Conservation (phyloP, 345 rosid genomes). For the Populus euphratica region DNA sequence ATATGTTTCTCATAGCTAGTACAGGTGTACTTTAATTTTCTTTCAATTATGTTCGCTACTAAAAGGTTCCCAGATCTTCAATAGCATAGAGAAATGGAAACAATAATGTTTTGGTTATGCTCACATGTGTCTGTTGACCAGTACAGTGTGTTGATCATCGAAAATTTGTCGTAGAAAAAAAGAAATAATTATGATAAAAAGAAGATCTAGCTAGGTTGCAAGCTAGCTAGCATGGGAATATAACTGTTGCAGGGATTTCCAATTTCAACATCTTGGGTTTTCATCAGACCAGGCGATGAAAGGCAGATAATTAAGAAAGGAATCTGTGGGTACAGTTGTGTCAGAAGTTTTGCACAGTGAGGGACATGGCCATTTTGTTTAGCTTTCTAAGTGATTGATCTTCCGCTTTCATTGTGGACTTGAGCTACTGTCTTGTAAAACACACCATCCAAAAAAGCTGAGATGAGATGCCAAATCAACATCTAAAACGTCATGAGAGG, state of each 20-base stretch:
- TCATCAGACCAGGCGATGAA: background rate
- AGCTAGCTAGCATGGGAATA: background rate
- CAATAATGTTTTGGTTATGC: too few species aligned
- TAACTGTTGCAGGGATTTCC: background rate
- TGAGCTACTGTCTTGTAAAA: slow-evolving; percentile 23
- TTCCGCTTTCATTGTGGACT: slow-evolving; percentile 1
- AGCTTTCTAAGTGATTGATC: background rate
- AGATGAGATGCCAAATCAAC: slow-evolving; percentile 9
- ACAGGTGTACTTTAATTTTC: too few species aligned
- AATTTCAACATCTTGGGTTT: background rate
- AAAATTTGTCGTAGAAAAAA: too few species aligned
- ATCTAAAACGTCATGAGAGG: background rate
- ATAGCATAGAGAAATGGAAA: too few species aligned
- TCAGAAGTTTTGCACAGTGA: background rate
- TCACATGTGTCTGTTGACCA: too few species aligned
- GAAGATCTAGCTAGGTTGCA: background rate
- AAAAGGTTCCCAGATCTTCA: too few species aligned
- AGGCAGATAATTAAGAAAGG: background rate
- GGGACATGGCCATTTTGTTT: background rate
- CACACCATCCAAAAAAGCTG: slow-evolving; percentile 23
- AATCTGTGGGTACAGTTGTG: background rate
- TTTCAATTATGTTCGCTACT: too few species aligned
- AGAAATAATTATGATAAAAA: too few species aligned
- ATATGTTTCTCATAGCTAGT: too few species aligned
- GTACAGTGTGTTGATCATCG: too few species aligned